Conservation (phyloP, 345 rosid species). For the Citrus medica region DNA sequence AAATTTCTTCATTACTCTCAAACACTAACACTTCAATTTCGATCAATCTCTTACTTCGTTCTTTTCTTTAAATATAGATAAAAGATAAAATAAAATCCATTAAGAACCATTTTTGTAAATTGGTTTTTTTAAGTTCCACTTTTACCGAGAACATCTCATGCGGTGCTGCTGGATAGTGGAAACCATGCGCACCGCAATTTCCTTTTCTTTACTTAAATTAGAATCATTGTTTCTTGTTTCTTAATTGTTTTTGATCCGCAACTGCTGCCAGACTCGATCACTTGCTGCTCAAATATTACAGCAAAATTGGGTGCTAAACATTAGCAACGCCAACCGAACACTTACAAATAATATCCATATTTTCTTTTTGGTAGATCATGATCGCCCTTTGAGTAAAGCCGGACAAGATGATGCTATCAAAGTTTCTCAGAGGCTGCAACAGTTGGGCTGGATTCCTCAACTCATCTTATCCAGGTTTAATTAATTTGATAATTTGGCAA, state of each 20-base stretch:
- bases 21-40: neutral
- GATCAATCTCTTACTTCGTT: no score
- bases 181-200: no score
- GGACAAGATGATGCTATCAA: conserved; percentile 66
- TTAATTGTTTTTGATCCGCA: neutral
- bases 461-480: conserved; percentile 74
- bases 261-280: neutral
- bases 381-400: conserved; percentile 71
- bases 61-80: no score
- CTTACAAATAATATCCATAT: neutral
- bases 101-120: no score
- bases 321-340: neutral
- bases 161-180: no score
- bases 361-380: conserved; percentile 52
- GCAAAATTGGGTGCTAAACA: neutral
- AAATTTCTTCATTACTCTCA: neutral
- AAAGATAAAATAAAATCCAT: no score
- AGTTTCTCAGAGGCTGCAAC: conserved; percentile 60
- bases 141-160: no score
- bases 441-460: conserved; percentile 87
- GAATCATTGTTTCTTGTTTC: neutral
- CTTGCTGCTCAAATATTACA: neutral
- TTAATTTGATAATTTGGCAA: neutral
- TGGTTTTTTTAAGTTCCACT: no score
- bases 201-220: no score